A percentile compares a stretch with the other conserved stretches of the same genome.
Conservation (phyloP, 2,329 filamentous ascomycete species). For the Pestalotiopsis sp. region DNA sequence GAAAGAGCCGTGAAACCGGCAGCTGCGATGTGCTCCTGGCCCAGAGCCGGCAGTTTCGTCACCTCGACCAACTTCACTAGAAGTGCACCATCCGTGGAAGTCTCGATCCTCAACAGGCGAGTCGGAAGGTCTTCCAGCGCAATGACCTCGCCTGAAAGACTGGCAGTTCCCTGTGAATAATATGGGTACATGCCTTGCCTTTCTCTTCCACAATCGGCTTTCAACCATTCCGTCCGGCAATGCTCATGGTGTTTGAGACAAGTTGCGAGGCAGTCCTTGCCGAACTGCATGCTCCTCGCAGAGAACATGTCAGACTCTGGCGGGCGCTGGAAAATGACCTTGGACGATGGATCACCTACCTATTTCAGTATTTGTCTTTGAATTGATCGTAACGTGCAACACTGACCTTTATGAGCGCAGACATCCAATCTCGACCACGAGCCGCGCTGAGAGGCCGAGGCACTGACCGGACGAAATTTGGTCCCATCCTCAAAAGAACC, state of each 20-base stretch:
- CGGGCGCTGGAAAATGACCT: background rate
- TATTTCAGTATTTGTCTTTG: background rate
- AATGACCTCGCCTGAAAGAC: background rate
- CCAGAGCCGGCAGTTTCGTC: background rate
- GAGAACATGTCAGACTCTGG: slow-evolving; percentile 2
- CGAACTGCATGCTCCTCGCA: background rate
- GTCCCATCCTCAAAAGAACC: background rate
- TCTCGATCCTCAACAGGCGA: background rate
- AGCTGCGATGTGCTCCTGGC: background rate
- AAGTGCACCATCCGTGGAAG: background rate
- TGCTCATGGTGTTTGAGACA: slow-evolving; percentile 4
- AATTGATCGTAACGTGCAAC: background rate
- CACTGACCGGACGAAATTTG: background rate
- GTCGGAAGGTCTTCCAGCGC: background rate
- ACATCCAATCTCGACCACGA: background rate
- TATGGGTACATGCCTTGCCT: background rate
- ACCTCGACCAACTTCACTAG: background rate
- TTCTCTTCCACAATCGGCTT: background rate
- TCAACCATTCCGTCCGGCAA: slow-evolving; percentile 2
- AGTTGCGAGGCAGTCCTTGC: background rate
- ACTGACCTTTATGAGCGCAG: background rate
- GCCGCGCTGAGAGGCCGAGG: too few species aligned
- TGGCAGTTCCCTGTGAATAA: too few species aligned
- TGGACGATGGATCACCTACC: background rate
- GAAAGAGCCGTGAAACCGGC: background rate